Evolutionary conservation across 78 protist genomes (phyloP), one percentile per base, ranked within the genome.

Genomic region (Dictyostelium discoideum): DNA sequence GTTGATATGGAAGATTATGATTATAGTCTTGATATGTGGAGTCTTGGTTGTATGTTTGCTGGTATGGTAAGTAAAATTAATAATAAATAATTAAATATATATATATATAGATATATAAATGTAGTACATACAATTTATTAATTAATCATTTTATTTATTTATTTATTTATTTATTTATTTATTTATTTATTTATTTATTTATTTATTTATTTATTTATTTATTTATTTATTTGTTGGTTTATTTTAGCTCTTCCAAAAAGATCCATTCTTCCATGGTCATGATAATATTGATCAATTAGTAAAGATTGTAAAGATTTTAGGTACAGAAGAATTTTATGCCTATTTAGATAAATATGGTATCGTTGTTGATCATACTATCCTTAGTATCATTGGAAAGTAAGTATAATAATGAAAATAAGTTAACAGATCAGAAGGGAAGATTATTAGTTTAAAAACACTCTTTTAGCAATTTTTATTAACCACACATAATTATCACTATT

Each of bases 281-380:
- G 99, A 99, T 98, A 99, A 99, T 96, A 90, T 97, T 73, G 99
- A 99, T 96, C 99, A 99, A 97, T 97, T 99, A 16, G 98, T 99
- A 24, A 99, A 99, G 74, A 99, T 99, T 60, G 99, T 97, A 37
- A 96, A 96, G 65, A 99, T 99, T 42, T 96, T 99, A 29, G 99
- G 99, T 48, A 98, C 99, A 44, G 99, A 99, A 9, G 99, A 96
- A 44, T 95, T 99, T 50, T 81, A 92, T 88, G 93, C 50, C 32
- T 99, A 99, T 96, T 77, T 99, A 44, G 98, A 98, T 74, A 98
- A 98, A 96, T 99, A 99, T 94, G 93, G 94, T 57, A 92, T 99
- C 44, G 97, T 97, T 50, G 98, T 99, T 32, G 98, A 95, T 87
- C 85, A 96, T 1, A 86, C 97, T 69, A 95, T 87, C 60, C 98